Percentiles rank a stretch among this genome's conserved stretches.
phyloP scores from a whole-genome alignment of 345 rosid genomes.

The Gossypium herbaceum region DNA sequence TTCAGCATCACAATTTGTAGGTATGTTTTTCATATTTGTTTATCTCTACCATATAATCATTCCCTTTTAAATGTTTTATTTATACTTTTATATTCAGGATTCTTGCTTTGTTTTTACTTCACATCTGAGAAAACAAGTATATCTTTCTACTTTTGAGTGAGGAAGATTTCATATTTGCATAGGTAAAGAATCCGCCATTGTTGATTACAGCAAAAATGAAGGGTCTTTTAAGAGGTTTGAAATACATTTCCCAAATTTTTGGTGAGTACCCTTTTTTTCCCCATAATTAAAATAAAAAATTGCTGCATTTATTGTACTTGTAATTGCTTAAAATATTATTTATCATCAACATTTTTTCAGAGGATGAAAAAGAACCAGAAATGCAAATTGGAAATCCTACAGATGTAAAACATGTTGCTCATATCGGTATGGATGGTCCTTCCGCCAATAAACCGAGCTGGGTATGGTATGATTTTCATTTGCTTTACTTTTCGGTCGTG shows the following conservation, averaged over 20 bases:
- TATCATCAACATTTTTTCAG: slow-evolving; percentile 25
- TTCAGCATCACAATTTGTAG: not conserved
- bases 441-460: slow-evolving; percentile 47
- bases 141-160: not conserved
- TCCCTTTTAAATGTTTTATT: too few species aligned
- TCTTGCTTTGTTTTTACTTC: slow-evolving; percentile 7
- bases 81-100: not conserved
- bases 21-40: not conserved
- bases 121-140: not conserved
- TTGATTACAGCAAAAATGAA: slow-evolving; percentile 44
- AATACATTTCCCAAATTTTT: slow-evolving; percentile 66
- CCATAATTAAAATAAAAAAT: not conserved
- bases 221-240: slow-evolving; percentile 64
- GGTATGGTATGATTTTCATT: slow-evolving; percentile 28
- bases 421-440: slow-evolving; percentile 79
- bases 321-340: not conserved
- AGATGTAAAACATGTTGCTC: slow-evolving; percentile 90
- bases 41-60: not conserved
- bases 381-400: slow-evolving; percentile 84
- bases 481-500: not conserved
- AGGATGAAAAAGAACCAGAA: slow-evolving; percentile 58
- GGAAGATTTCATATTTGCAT: not conserved
- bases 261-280: slow-evolving; percentile 29
- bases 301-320: not conserved
- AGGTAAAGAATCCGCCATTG: not conserved